Evolutionary conservation across 305 asterid species (phyloP), one percentile per base, ranked within the genome.

Genomic region (Coffea humblotiana): DNA sequence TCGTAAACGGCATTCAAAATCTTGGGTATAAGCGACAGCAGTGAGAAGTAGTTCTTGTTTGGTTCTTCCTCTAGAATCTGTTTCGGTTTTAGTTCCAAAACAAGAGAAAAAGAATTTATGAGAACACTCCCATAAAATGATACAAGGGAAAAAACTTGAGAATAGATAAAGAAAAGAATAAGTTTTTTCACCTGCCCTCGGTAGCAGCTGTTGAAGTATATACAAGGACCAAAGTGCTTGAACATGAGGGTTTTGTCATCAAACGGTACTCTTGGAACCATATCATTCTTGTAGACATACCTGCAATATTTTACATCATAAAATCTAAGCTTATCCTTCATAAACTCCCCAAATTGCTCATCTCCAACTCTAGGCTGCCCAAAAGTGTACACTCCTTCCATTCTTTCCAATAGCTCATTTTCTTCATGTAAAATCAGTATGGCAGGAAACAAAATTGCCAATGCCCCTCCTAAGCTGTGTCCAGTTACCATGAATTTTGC

Each of bases 311-410:
- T 84, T 0, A 89, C 87, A 65, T 82, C 58, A 19, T 83, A 86
- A 0, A 21, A 4, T 40, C 35, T 75, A 82, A 92, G 54, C 32
- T 84, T 89, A 11, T 82, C 77, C 90, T 85, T 86, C 94, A 92
- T 86, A 58, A 83, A 92, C 74, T 87, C 87, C 54, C 97, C 97
- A 77, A 94, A 91, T 71, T 87, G 83, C 82, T 76, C 81, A 78
- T 94, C 84, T 25, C 97, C 98, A 77, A 92, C 93, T 61, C 97
- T 91, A 14, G 98, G 98, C 79, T 94, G 98, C 48, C 97, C 97
- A 71, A 89, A 94, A 4, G 98, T 88, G 88, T 92, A 90, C 29
- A 92, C 97, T 66, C 97, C 98, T 81, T 90, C 92, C 84, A 91
- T 21, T 54, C 85, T 88, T 18, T 78, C 74, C 81, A 94, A 82